A percentile compares a stretch with the other conserved stretches of the same genome.
Evolutionary conservation across 2,329 filamentous ascomycete species (phyloP).

Genomic region (Fusarium pseudoanthophilum): DNA sequence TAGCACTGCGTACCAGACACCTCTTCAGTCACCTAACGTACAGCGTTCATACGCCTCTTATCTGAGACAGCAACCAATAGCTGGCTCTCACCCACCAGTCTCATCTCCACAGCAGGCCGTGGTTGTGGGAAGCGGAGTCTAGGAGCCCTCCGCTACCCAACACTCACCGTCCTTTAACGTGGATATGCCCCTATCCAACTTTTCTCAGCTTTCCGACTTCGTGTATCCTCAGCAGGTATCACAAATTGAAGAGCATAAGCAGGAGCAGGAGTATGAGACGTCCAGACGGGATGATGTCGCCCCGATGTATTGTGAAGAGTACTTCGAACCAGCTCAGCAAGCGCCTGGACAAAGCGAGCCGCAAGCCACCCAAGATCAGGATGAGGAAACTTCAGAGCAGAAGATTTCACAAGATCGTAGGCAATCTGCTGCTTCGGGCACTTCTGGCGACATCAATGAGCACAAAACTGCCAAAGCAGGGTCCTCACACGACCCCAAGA

Average conservation of each 20-base stretch:
- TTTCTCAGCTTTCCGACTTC: neutral
- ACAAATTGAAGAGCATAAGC: neutral
- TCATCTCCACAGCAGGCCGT: neutral
- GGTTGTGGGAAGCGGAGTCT: conserved; percentile 9
- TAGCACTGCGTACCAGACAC: neutral
- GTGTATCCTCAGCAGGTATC: neutral
- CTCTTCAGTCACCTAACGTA: neutral
- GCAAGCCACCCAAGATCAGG: neutral
- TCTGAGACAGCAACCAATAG: neutral
- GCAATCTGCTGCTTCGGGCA: neutral
- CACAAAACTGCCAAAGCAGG: neutral
- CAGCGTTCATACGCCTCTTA: neutral
- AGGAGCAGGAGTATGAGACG: neutral
- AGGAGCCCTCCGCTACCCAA: conserved; percentile 20
- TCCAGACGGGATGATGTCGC: neutral
- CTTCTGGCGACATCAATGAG: neutral
- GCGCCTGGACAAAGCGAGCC: neutral
- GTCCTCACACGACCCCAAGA: neutral
- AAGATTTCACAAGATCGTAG: neutral
- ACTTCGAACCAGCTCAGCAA: conserved; percentile 3
- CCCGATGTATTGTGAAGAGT: neutral
- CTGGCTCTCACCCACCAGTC: neutral
- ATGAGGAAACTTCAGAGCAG: neutral
- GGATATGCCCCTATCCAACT: neutral
- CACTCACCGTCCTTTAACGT: neutral